A percentile compares a stretch with the other conserved stretches of the same genome.
phyloP scores from a whole-genome alignment of 768 basidiomycete species.

The Suillus americanus region DNA sequence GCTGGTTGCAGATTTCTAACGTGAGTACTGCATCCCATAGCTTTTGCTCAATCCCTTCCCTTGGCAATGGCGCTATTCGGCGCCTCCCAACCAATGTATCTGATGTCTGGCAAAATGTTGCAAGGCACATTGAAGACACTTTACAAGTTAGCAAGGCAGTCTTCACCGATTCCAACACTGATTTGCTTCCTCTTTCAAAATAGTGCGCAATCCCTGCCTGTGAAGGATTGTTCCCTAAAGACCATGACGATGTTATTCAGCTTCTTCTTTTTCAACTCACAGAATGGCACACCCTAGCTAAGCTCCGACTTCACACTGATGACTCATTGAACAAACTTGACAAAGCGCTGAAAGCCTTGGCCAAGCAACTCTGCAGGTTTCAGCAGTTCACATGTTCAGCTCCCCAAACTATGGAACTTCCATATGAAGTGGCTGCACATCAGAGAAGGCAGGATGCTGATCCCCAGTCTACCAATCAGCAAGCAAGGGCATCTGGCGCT shows the following conservation, averaged over 20 bases:
- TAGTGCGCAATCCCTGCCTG: conserved; percentile 35
- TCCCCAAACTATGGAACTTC: conserved; percentile 27
- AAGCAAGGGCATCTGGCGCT: not conserved
- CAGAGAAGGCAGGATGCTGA: conserved; percentile 4
- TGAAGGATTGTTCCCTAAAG: conserved; percentile 28
- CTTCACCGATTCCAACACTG: not conserved
- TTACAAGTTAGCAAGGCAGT: conserved; percentile 32
- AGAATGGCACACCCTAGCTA: no score
- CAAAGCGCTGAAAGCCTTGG: conserved; percentile 14
- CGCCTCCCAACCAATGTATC: conserved; percentile 35
- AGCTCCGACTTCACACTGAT: no score
- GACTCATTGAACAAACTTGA: not conserved
- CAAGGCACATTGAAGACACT: conserved; percentile 42
- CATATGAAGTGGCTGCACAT: conserved; percentile 19
- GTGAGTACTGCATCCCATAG: conserved; percentile 7
- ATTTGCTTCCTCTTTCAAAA: not conserved
- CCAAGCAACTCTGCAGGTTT: conserved; percentile 25
- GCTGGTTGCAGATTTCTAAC: not conserved
- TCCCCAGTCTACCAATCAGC: not conserved
- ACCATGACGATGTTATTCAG: conserved; percentile 21
- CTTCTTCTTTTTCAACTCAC: conserved; percentile 11
- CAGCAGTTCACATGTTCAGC: conserved; percentile 19
- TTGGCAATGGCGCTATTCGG: conserved; percentile 33
- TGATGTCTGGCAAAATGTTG: conserved; percentile 36
- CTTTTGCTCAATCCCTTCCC: conserved; percentile 17